phyloP scores from a whole-genome alignment of 169 alveolate genomes.

The Cryptosporidium sp. region DNA sequence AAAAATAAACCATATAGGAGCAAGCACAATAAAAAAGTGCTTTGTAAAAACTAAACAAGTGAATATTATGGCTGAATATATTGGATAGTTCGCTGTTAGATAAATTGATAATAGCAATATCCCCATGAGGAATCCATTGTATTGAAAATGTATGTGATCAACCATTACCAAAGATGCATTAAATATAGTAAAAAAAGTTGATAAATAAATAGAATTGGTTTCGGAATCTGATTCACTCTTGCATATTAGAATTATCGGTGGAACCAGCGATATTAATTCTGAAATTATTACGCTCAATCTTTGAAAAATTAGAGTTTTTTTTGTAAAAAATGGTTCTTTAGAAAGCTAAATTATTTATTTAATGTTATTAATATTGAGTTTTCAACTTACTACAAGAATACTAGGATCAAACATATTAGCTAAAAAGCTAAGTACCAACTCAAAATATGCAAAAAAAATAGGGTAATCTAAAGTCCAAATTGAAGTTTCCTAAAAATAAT shows the following conservation, averaged over 20 bases:
- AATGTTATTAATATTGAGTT: slow-evolving; percentile 2
- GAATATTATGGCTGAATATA: slow-evolving; percentile 29
- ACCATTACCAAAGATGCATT: slow-evolving; percentile 84
- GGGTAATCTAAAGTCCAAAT: slow-evolving; percentile 90
- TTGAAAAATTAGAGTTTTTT: slow-evolving; percentile 79
- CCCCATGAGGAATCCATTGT: slow-evolving; percentile 84
- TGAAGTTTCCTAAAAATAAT: slow-evolving; percentile 77
- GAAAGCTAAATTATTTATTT: slow-evolving; percentile 41
- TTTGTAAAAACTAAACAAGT: slow-evolving; percentile 56
- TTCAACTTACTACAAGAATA: slow-evolving; percentile 77
- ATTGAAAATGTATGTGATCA: slow-evolving; percentile 85
- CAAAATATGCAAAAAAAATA: slow-evolving; percentile 89
- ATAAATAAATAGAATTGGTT: neutral
- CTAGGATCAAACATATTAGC: slow-evolving; percentile 82
- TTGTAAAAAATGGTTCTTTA: slow-evolving; percentile 65
- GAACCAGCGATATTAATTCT: slow-evolving; percentile 78
- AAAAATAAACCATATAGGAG: slow-evolving; percentile 82
- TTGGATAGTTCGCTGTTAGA: slow-evolving; percentile 19
- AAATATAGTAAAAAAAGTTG: slow-evolving; percentile 74
- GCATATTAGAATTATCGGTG: slow-evolving; percentile 9
- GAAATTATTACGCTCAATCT: slow-evolving; percentile 83
- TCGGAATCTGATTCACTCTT: slow-evolving; percentile 21
- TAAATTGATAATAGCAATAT: slow-evolving; percentile 77
- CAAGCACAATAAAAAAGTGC: slow-evolving; percentile 80
- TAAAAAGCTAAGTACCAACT: slow-evolving; percentile 81